Conservation (phyloP, 2,329 filamentous ascomycete species). For the Trichophyton equinum region DNA sequence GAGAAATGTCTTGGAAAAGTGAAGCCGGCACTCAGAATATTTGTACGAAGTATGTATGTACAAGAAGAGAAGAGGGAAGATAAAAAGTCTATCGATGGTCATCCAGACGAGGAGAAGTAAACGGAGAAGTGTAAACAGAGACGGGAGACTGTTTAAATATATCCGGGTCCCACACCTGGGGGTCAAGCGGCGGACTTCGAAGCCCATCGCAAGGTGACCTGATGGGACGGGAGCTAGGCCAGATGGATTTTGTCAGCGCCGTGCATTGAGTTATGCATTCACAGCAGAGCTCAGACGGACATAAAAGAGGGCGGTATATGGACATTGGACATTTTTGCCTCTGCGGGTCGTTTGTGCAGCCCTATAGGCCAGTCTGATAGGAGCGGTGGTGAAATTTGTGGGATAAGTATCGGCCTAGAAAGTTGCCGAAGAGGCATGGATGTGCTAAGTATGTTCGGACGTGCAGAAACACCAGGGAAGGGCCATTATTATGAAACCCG, state of each 20-base stretch:
- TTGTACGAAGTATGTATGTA: neutral
- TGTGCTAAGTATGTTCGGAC: too few relatives aligned
- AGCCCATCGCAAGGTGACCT: neutral
- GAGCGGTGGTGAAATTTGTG: neutral
- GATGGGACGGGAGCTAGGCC: neutral
- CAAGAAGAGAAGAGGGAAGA: too few relatives aligned
- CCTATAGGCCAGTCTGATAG: neutral
- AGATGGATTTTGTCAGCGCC: neutral
- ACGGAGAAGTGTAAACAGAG: neutral
- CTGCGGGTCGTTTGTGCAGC: neutral
- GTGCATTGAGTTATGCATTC: neutral
- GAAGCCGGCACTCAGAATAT: neutral
- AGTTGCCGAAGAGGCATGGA: neutral
- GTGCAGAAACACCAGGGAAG: neutral
- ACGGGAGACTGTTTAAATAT: neutral
- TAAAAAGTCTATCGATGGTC: too few relatives aligned
- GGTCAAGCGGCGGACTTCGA: neutral
- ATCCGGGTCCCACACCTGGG: neutral
- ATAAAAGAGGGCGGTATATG: neutral
- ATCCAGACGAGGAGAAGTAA: neutral
- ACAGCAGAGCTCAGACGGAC: neutral
- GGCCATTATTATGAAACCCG: neutral
- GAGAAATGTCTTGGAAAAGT: neutral
- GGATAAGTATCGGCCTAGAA: neutral
- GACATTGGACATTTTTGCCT: neutral